Evolutionary conservation across 2,329 filamentous ascomycete genomes (phyloP).

Genomic region (Ophiosphaerella korrae): DNA sequence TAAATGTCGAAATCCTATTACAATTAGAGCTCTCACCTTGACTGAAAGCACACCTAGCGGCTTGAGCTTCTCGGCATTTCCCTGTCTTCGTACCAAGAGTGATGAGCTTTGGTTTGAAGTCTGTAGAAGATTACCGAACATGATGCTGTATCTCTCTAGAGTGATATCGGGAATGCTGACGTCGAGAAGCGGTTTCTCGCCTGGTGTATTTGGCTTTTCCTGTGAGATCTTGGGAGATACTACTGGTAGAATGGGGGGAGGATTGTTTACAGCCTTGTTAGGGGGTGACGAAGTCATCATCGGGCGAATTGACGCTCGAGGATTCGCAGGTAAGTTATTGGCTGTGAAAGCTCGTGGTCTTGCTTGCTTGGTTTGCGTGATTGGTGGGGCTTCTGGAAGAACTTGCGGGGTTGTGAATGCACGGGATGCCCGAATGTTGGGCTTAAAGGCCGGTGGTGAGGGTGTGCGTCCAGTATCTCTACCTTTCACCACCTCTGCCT

Average conservation of each 20-base stretch:
- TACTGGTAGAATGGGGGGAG: conserved; percentile 24
- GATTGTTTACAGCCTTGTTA: conserved; percentile 9
- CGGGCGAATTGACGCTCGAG: conserved; percentile 13
- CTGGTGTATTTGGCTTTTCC: conserved; percentile 8
- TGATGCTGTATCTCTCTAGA: conserved; percentile 90
- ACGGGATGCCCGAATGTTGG: conserved; percentile 37
- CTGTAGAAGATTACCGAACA: conserved; percentile 80
- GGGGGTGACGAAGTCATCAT: conserved; percentile 22
- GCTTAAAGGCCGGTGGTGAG: conserved; percentile 37
- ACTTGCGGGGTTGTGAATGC: conserved; percentile 22
- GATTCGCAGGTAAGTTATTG: conserved; percentile 21
- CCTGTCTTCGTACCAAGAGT: conserved; percentile 43
- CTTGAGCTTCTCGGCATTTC: conserved; percentile 40
- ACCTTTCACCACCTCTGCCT: conserved; percentile 15
- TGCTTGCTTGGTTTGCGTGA: neutral
- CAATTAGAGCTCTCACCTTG: conserved; percentile 34
- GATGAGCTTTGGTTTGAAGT: conserved; percentile 30
- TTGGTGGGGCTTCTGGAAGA: conserved; percentile 10
- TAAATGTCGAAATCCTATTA: neutral
- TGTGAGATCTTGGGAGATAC: conserved; percentile 16
- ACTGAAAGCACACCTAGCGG: conserved; percentile 37
- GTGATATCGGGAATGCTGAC: conserved; percentile 80
- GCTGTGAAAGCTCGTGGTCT: conserved; percentile 28
- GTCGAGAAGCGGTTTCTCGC: conserved; percentile 58
- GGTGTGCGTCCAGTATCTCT: conserved; percentile 21